These are phyloP conservation scores for Penstemon eatonii DNA, from an alignment of 257 asterid genomes.

Conservation along the genomic window DNA sequence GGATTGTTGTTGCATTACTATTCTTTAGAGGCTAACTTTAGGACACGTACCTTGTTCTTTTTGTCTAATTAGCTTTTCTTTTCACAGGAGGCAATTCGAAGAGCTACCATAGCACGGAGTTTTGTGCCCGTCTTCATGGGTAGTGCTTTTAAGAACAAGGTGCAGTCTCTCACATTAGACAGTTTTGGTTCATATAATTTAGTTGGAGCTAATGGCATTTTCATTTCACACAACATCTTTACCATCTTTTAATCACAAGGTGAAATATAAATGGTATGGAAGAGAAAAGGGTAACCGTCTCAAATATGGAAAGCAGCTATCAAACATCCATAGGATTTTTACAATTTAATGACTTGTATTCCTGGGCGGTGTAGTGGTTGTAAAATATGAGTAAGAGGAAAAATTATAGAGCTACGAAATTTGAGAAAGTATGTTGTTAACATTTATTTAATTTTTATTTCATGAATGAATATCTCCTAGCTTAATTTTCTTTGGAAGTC, in stretches of 20 bases:
- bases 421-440: neutral
- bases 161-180: slow-evolving; percentile 30
- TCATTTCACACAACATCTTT: slow-evolving; percentile 6
- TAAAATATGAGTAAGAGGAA: slow-evolving; percentile 1
- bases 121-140: slow-evolving; percentile 99
- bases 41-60: slow-evolving; percentile 1
- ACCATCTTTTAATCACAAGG: neutral
- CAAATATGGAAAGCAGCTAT: slow-evolving; percentile 7
- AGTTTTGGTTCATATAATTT: neutral
- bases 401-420: neutral
- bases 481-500: slow-evolving; percentile 4
- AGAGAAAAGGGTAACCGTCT: neutral
- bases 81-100: slow-evolving; percentile 84
- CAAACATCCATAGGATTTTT: neutral
- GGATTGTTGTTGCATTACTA: slow-evolving; percentile 20
- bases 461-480: neutral
- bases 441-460: neutral
- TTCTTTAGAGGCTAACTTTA: slow-evolving; percentile 19
- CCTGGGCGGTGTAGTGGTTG: neutral
- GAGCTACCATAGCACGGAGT: slow-evolving; percentile 84
- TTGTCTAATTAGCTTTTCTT: slow-evolving; percentile 11
- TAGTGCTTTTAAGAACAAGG: slow-evolving; percentile 99
- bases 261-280: neutral
- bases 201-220: slow-evolving; percentile 3
- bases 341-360: neutral